phyloP scores from a whole-genome alignment of 176 grass and related monocot species.

The Aegilops speltoides region DNA sequence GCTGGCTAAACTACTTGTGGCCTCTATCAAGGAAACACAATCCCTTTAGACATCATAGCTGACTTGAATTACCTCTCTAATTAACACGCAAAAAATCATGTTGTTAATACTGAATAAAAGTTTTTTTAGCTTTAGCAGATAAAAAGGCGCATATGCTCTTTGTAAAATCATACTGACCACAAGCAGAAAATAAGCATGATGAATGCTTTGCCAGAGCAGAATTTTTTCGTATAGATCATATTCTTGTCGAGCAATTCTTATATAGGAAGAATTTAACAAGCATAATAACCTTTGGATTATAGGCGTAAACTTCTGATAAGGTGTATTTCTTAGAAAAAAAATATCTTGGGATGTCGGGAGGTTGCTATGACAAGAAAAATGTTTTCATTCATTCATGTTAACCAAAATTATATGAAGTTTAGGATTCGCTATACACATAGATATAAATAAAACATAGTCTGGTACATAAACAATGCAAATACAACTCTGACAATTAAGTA shows the following conservation, averaged over 20 bases:
- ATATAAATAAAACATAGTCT: too few relatives aligned
- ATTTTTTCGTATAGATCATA: not conserved
- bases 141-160: not conserved
- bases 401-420: too few relatives aligned
- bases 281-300: not conserved
- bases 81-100: slow-evolving; percentile 1
- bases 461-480: too few relatives aligned
- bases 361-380: too few relatives aligned
- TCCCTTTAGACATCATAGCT: not conserved
- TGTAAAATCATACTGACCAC: not conserved
- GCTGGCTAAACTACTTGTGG: not conserved
- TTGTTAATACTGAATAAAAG: not conserved
- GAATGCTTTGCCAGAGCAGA: slow-evolving; percentile 7
- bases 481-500: too few relatives aligned
- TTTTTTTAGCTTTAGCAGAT: not conserved
- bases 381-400: too few relatives aligned
- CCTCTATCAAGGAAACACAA: not conserved
- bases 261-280: not conserved
- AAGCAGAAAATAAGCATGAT: not conserved
- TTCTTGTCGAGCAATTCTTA: not conserved
- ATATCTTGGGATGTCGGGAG: not conserved
- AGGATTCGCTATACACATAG: too few relatives aligned
- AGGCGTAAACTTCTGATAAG: not conserved
- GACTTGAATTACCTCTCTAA: not conserved
- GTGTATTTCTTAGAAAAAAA: not conserved